Evolutionary conservation across 163 green algal species (phyloP).

Genomic region (Scenedesmus sp.): DNA sequence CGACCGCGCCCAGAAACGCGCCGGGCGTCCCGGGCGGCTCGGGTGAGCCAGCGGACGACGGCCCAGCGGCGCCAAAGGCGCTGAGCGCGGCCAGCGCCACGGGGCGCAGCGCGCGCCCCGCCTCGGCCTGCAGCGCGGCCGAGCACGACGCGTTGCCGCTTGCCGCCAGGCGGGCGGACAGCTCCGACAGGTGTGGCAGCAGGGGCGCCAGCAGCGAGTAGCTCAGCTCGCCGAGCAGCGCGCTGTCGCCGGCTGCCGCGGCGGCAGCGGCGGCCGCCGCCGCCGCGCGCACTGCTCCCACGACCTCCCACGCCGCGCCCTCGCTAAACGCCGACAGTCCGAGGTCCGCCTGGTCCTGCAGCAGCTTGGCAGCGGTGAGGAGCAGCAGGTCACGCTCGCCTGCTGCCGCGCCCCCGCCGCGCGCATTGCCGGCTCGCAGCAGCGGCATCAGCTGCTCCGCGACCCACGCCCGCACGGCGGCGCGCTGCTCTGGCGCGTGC

Average conservation of each 20-base stretch:
- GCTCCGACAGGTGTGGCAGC: not conserved
- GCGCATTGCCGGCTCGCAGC: not conserved
- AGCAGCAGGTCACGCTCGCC: not conserved
- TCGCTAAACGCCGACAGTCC: not conserved
- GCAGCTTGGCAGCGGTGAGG: not conserved
- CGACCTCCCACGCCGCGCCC: not conserved
- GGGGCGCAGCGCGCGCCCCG: too few species aligned
- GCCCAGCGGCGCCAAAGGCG: too few species aligned
- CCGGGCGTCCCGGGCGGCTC: not conserved
- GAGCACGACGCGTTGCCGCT: not conserved
- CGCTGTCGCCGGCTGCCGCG: not conserved
- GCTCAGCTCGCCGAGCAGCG: too few species aligned
- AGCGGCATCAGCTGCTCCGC: not conserved
- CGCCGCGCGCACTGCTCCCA: constrained; percentile 7
- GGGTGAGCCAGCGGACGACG: too few species aligned
- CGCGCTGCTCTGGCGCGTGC: not conserved
- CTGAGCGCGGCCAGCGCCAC: too few species aligned
- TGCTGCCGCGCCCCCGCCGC: not conserved
- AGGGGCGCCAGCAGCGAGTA: constrained; percentile 18
- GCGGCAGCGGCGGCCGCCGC: not conserved
- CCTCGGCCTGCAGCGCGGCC: not conserved
- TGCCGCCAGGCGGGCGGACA: not conserved
- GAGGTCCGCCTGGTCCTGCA: constrained; percentile 1
- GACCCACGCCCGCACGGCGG: not conserved
- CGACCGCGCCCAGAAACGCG: constrained; percentile 4